Conservation (phyloP, 1,284 basidiomycete species). For the Macrocybe sp. region DNA sequence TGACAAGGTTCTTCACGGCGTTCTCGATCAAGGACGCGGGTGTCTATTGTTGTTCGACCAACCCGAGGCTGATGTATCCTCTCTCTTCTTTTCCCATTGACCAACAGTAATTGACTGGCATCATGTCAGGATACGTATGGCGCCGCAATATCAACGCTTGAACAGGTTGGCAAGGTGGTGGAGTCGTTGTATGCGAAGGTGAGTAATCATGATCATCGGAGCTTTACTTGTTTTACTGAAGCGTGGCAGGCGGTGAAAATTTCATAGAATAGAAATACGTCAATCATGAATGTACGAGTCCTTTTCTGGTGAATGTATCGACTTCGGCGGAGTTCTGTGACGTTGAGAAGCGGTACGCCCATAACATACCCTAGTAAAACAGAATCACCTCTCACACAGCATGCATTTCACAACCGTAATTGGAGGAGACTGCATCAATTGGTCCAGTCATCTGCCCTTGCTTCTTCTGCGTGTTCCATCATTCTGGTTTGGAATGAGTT, state of each 20-base stretch:
- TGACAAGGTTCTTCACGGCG: conserved; percentile 92
- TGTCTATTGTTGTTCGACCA: conserved; percentile 90
- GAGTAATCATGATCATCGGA: conserved; percentile 29
- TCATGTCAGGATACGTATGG: conserved; percentile 72
- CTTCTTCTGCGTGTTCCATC: too few species aligned
- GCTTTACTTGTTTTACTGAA: conserved; percentile 3
- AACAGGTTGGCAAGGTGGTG: conserved; percentile 88
- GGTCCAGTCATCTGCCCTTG: too few species aligned
- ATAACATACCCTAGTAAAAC: too few species aligned
- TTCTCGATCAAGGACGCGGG: conserved; percentile 92
- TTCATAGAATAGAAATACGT: conserved; percentile 24
- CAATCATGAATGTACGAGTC: too few species aligned
- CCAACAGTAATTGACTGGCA: not conserved
- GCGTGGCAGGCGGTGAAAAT: conserved; percentile 40
- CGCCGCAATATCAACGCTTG: conserved; percentile 84
- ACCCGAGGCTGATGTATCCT: conserved; percentile 69
- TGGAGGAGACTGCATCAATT: too few species aligned
- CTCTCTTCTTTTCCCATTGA: not conserved
- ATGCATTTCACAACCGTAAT: too few species aligned
- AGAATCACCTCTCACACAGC: too few species aligned
- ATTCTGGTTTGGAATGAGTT: too few species aligned
- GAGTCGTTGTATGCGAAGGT: conserved; percentile 89
- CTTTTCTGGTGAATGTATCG: too few species aligned
- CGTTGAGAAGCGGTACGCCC: too few species aligned
- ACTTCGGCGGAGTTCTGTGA: too few species aligned